A percentile compares a stretch with the other conserved stretches of the same genome.
These are phyloP conservation scores for Colletotrichum spaethianum DNA, from an alignment of 2,329 filamentous ascomycete genomes.

Conservation along the genomic window DNA sequence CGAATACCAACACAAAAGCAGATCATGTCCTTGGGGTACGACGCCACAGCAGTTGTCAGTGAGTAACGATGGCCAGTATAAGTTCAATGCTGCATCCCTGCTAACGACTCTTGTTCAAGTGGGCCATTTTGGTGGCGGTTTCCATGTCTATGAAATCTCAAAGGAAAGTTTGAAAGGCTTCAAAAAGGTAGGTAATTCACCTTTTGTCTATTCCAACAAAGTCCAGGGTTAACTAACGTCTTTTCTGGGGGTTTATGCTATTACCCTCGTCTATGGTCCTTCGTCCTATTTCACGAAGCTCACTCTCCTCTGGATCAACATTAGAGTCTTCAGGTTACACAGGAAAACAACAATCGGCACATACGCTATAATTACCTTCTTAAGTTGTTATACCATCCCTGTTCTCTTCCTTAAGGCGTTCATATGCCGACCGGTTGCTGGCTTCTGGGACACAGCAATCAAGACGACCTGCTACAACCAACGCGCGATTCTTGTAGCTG, in stretches of 20 bases:
- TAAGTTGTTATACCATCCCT: slow-evolving; percentile 52
- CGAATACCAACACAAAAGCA: slow-evolving; percentile 28
- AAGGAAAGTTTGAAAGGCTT: slow-evolving; percentile 49
- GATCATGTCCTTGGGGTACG: slow-evolving; percentile 49
- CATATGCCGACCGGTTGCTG: slow-evolving; percentile 56
- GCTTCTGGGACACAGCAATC: slow-evolving; percentile 54
- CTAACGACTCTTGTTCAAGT: slow-evolving; percentile 34
- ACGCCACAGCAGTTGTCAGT: slow-evolving; percentile 46
- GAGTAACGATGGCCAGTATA: slow-evolving; percentile 1
- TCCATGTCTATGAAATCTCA: slow-evolving; percentile 52
- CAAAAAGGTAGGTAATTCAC: slow-evolving; percentile 52
- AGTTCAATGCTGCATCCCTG: no score
- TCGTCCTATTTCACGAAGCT: slow-evolving; percentile 57
- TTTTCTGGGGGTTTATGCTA: slow-evolving; percentile 50
- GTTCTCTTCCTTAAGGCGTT: slow-evolving; percentile 55
- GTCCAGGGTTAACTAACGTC: background rate
- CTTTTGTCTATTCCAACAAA: fast-evolving
- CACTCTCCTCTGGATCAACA: slow-evolving; percentile 58
- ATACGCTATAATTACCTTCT: slow-evolving; percentile 54
- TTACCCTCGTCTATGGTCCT: slow-evolving; percentile 60
- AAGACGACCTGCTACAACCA: slow-evolving; percentile 53
- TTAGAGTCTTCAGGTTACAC: slow-evolving; percentile 58
- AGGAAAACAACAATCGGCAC: slow-evolving; percentile 56
- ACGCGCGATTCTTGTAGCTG: slow-evolving; percentile 48
- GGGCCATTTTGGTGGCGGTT: slow-evolving; percentile 52